Evolutionary conservation across 345 rosid species (phyloP).

Genomic region (Gossypium herbaceum): DNA sequence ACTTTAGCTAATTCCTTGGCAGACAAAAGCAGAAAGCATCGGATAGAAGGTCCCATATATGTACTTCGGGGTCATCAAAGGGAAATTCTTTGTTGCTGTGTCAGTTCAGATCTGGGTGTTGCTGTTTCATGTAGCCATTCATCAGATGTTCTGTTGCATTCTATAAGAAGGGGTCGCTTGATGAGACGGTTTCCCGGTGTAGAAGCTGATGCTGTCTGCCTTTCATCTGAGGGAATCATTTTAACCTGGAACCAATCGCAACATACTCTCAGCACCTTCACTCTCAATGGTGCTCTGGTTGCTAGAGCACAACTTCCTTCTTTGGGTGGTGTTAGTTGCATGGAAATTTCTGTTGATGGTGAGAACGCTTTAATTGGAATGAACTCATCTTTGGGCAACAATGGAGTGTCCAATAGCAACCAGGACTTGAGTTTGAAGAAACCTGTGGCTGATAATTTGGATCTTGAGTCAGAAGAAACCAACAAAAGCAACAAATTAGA

Average conservation of each 20-base stretch:
- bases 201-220: slow-evolving; percentile 71
- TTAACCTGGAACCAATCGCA: slow-evolving; percentile 70
- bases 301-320: slow-evolving; percentile 65
- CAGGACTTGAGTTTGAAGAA: slow-evolving; percentile 21
- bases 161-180: slow-evolving; percentile 80
- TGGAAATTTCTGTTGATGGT: slow-evolving; percentile 83
- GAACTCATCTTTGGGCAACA: slow-evolving; percentile 41
- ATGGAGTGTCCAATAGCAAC: slow-evolving; percentile 22
- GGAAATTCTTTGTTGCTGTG: slow-evolving; percentile 72
- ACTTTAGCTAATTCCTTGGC: slow-evolving; percentile 39
- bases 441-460: slow-evolving; percentile 30
- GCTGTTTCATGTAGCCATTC: slow-evolving; percentile 70
- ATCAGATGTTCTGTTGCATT: slow-evolving; percentile 77
- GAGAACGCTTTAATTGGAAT: slow-evolving; percentile 66
- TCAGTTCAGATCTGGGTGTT: slow-evolving; percentile 84
- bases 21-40: slow-evolving; percentile 55
- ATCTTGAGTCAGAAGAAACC: slow-evolving; percentile 32
- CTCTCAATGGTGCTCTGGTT: slow-evolving; percentile 64
- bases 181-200: slow-evolving; percentile 76
- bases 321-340: slow-evolving; percentile 65
- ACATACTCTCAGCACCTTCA: slow-evolving; percentile 61
- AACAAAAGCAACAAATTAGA: slow-evolving; percentile 39
- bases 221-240: slow-evolving; percentile 76
- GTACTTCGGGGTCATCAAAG: slow-evolving; percentile 82
- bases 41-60: slow-evolving; percentile 90